Evolutionary conservation across 306 rosid genomes (phyloP).

Genomic region (Quillaja saponaria): DNA sequence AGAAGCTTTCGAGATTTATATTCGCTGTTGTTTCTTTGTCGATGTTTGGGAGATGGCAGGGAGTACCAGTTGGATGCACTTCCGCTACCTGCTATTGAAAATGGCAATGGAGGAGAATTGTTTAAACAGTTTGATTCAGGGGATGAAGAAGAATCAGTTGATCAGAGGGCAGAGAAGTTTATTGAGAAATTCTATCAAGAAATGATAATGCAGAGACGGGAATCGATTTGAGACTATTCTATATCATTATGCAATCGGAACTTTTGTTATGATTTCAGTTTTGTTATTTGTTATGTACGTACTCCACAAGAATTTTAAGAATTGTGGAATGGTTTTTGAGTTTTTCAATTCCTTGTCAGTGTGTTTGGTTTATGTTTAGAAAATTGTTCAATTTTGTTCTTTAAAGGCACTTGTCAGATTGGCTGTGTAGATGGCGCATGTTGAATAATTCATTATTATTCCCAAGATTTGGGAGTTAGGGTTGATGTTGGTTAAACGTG

Average conservation of each 20-base stretch:
- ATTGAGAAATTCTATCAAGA: conserved; percentile 61
- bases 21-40: conserved; percentile 46
- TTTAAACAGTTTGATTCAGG: conserved; percentile 40
- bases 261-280: not conserved
- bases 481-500: no score
- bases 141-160: conserved; percentile 60
- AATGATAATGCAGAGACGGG: conserved; percentile 60
- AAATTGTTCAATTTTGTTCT: no score
- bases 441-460: no score
- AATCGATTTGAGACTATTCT: conserved; percentile 28
- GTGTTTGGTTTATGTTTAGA: no score
- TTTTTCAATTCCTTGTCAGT: not conserved
- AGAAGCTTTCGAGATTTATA: conserved; percentile 23
- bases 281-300: conserved; percentile 3
- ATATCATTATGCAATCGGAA: not conserved
- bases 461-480: no score
- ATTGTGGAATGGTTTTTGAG: conserved; percentile 32
- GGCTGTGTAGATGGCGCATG: no score
- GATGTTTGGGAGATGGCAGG: conserved; percentile 42
- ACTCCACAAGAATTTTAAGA: conserved; percentile 31
- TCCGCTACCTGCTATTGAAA: conserved; percentile 24
- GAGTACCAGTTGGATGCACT: conserved; percentile 38
- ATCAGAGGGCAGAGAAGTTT: conserved; percentile 64
- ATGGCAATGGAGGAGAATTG: conserved; percentile 23
- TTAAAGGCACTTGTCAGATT: no score